Conservation (phyloP, 2,329 filamentous ascomycete genomes). For the Fusarium secorum region DNA sequence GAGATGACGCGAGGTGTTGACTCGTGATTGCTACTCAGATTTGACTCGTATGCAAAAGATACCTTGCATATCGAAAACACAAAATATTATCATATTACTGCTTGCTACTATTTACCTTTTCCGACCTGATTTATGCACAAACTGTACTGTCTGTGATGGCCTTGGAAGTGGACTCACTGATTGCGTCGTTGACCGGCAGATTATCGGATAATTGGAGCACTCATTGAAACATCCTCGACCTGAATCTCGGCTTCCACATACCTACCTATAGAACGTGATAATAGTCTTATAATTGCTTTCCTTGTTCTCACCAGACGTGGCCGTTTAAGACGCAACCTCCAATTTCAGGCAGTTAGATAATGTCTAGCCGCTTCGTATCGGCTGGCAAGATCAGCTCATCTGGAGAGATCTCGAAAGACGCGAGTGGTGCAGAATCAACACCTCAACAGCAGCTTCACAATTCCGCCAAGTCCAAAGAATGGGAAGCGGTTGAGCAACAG, state of each 20-base stretch:
- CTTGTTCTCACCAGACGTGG: neutral
- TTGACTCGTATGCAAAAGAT: neutral
- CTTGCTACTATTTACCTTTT: neutral
- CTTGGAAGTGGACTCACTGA: neutral
- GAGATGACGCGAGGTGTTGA: constrained; percentile 2
- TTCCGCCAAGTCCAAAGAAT: constrained; percentile 54
- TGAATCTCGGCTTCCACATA: neutral
- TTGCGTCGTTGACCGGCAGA: constrained; percentile 5
- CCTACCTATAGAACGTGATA: neutral
- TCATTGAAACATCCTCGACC: neutral
- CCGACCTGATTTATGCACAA: neutral
- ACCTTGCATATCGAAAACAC: neutral
- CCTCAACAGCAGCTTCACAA: constrained; percentile 25
- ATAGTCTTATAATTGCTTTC: neutral
- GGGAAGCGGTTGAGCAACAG: constrained; percentile 70
- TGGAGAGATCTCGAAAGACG: constrained; percentile 38
- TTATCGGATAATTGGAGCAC: constrained; percentile 4
- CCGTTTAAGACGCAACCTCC: neutral
- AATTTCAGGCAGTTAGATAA: constrained; percentile 35
- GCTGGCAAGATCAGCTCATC: constrained; percentile 56
- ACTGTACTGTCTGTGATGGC: neutral
- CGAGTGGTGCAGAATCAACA: neutral
- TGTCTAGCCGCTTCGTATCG: constrained; percentile 65
- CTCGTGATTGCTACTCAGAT: neutral
- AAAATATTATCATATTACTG: neutral